Evolutionary conservation across 495 filamentous ascomycete species (phyloP).

Genomic region (Xylaria longipes): DNA sequence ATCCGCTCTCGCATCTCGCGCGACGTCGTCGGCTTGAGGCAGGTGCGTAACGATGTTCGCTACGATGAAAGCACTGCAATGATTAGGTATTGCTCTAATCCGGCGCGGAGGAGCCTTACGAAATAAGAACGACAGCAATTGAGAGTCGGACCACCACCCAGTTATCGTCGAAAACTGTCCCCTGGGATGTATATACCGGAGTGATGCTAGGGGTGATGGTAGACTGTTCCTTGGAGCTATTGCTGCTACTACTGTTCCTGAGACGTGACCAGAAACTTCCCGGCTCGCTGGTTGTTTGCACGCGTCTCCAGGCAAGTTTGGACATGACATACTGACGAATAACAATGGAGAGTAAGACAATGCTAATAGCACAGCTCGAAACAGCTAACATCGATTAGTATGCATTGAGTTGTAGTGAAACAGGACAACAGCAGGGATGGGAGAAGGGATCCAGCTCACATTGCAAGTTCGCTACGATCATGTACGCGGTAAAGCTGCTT

Average conservation of each 20-base stretch:
- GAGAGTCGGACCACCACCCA: constrained; percentile 29
- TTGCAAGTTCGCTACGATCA: constrained; percentile 31
- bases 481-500: constrained; percentile 21
- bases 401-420: not conserved
- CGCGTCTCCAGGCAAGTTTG: constrained; percentile 26
- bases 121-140: constrained; percentile 28
- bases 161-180: constrained; percentile 26
- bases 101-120: constrained; percentile 13
- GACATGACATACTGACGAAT: constrained; percentile 22
- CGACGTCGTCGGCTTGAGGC: constrained; percentile 25
- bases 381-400: constrained; percentile 22
- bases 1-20: constrained; percentile 20
- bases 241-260: constrained; percentile 6
- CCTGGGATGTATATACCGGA: constrained; percentile 1
- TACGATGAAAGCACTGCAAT: constrained; percentile 25
- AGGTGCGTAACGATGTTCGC: constrained; percentile 28
- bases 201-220: not conserved
- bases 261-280: constrained; percentile 19
- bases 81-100: not conserved
- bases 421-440: not conserved
- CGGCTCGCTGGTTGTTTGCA: not conserved
- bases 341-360: constrained; percentile 20
- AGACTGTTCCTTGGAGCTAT: constrained; percentile 6
- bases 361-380: constrained; percentile 27
- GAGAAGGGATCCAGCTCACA: constrained; percentile 15